A percentile compares a stretch with the other conserved stretches of the same genome.
These are phyloP conservation scores for Rhodosporidiobolus odoratus DNA, from an alignment of 768 basidiomycete genomes.

Conservation along the genomic window DNA sequence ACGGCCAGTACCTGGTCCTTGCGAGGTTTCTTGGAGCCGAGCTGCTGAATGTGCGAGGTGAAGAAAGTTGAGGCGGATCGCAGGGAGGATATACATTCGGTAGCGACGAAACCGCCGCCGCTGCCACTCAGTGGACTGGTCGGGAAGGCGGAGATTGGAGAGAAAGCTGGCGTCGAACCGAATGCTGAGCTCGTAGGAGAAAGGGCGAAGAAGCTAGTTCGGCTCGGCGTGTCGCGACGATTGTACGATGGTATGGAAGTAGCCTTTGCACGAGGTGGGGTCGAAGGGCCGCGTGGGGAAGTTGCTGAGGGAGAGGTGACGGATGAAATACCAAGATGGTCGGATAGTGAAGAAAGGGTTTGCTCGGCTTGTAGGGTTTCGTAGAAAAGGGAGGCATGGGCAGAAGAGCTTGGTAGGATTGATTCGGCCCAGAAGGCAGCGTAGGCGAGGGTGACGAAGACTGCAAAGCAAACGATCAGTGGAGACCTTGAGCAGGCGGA, in stretches of 20 bases:
- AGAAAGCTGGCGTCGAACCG: background rate
- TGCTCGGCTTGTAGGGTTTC: conserved; percentile 17
- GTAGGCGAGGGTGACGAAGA: conserved; percentile 33
- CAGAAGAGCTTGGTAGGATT: conserved; percentile 7
- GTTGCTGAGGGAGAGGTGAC: background rate
- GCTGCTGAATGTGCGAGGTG: background rate
- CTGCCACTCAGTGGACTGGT: background rate
- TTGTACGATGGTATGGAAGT: background rate
- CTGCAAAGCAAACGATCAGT: background rate
- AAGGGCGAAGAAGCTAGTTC: background rate
- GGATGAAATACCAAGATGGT: conserved; percentile 26
- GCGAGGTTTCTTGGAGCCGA: conserved; percentile 13
- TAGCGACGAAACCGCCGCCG: conserved; percentile 28
- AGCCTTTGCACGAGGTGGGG: background rate
- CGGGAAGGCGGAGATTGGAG: background rate
- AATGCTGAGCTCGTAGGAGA: background rate
- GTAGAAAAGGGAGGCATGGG: conserved; percentile 21
- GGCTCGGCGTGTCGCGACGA: conserved; percentile 8
- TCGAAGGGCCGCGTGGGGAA: background rate
- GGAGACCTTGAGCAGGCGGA: background rate
- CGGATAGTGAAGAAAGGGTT: conserved; percentile 19
- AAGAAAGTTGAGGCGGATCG: conserved; percentile 16
- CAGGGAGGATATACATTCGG: conserved; percentile 29
- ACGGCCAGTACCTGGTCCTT: conserved; percentile 23
- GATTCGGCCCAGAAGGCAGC: conserved; percentile 37